These are phyloP conservation scores for Ogataea trehalophila DNA, from an alignment of 805 yeast genomes.

Conservation along the genomic window DNA sequence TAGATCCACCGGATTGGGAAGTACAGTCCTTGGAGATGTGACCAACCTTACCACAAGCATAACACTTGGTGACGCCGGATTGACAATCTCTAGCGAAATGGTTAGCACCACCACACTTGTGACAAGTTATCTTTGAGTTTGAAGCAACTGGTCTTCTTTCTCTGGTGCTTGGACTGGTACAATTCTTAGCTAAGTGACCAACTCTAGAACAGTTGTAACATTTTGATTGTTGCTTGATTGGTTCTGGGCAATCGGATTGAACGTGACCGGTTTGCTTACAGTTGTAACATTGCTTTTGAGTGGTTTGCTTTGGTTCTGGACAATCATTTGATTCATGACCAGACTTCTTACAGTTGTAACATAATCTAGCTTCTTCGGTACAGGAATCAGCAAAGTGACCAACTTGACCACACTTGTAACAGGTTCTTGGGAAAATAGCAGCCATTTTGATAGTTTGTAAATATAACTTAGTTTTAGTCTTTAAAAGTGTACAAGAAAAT, in stretches of 20 bases:
- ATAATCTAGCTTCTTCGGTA: conserved; percentile 75
- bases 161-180: conserved; percentile 43
- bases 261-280: conserved; percentile 91
- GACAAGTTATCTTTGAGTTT: conserved; percentile 56
- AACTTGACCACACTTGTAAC: conserved; percentile 88
- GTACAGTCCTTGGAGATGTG: conserved; percentile 85
- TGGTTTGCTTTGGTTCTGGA: conserved; percentile 80
- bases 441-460: conserved; percentile 14
- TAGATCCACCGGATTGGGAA: conserved; percentile 46
- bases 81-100: conserved; percentile 91
- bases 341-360: conserved; percentile 89
- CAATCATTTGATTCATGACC: conserved; percentile 89
- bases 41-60: conserved; percentile 87
- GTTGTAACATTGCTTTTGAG: conserved; percentile 85
- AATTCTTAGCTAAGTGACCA: conserved; percentile 81
- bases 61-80: conserved; percentile 65
- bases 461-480: no score
- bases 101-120: conserved; percentile 91
- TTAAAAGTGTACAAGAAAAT: no score
- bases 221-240: conserved; percentile 51
- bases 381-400: conserved; percentile 91
- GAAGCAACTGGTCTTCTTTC: conserved; percentile 21
- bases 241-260: conserved; percentile 74
- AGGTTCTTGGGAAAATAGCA: conserved; percentile 53
- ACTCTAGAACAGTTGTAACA: conserved; percentile 76